phyloP scores from a whole-genome alignment of 345 rosid species.

The Melaleuca alternifolia region DNA sequence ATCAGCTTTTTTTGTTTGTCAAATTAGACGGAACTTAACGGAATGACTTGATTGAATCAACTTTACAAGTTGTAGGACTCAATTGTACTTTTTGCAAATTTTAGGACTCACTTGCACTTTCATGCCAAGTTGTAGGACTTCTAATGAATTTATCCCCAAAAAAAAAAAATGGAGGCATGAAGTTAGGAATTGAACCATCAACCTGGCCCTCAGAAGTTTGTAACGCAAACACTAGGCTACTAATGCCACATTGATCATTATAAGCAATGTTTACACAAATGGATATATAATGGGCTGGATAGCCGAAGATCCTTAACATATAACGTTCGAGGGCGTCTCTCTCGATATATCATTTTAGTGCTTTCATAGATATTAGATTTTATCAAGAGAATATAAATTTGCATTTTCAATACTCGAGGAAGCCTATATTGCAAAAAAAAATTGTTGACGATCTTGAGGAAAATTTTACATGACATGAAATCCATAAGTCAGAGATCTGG shows the following conservation, averaged over 20 bases:
- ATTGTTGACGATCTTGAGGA: background rate
- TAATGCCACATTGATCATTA: background rate
- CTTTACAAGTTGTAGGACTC: no score
- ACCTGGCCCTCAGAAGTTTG: background rate
- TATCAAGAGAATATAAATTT: background rate
- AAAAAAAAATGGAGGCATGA: background rate
- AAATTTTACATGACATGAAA: background rate
- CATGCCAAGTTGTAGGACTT: no score
- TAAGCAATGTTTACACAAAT: background rate
- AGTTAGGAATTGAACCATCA: background rate
- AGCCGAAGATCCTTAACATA: background rate
- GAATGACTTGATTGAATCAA: no score
- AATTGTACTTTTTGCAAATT: no score
- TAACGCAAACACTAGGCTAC: background rate
- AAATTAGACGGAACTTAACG: no score
- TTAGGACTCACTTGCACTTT: no score
- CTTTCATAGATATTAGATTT: background rate
- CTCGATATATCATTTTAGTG: background rate
- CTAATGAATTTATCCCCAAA: no score
- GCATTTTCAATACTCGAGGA: background rate
- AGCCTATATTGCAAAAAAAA: background rate
- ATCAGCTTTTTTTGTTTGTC: no score
- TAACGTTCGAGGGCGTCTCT: background rate
- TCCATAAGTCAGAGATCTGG: background rate
- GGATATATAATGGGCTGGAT: background rate